Base-by-base conservation (phyloP, 1,284 basidiomycete species). In the Porogramme epimiltina region DNA sequence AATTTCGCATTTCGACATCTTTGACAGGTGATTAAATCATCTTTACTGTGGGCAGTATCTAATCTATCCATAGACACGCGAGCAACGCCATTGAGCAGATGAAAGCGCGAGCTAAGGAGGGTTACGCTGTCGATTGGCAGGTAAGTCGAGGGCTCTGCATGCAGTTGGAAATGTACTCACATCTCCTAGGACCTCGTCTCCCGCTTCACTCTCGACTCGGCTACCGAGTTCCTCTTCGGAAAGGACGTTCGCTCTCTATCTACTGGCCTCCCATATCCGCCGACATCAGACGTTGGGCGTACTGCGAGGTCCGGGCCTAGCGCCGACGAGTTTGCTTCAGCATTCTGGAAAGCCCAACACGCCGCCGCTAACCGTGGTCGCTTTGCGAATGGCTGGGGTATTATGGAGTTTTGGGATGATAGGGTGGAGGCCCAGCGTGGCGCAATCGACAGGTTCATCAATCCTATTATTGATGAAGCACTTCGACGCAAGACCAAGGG, bases 111-210 rank as follows among this genome's bases (percentile, higher is more conserved):
- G 56, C 79, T 18, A 44, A 51, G 15, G 70, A 74, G 56, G 78
- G 77, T 0, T 67, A 75, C 47, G 66, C 80, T 3, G 64, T 81
- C n/a, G 80, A 83, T 60, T 73, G 81, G 46, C 79, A 81, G 69
- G 78, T 76, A 58, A 11, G 62, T 47, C 13, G 25, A 19, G 13
- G 6, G 33, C 24, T 34, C 52, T 26, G 23, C 23, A 13, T n/a
- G 23, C 45, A 2, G 15, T 19, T 52, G 16, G 44, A 56, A 1
- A 18, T 18, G 44, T 42, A 47, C n/a, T 2, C 41, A 11, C 3
- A 37, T 25, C 5, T 19, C 34, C 59, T 49, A 72, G 62, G 70
- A 72, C 24, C 58, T 70, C 38, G 54, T 66, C 9, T 63, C 66
- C 15, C 62, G 72, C 1, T 72, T 74, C 55, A 75, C 72, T 0